These are phyloP conservation scores for Ogataea siamensis DNA, from an alignment of 805 yeast species.

Conservation along the genomic window DNA sequence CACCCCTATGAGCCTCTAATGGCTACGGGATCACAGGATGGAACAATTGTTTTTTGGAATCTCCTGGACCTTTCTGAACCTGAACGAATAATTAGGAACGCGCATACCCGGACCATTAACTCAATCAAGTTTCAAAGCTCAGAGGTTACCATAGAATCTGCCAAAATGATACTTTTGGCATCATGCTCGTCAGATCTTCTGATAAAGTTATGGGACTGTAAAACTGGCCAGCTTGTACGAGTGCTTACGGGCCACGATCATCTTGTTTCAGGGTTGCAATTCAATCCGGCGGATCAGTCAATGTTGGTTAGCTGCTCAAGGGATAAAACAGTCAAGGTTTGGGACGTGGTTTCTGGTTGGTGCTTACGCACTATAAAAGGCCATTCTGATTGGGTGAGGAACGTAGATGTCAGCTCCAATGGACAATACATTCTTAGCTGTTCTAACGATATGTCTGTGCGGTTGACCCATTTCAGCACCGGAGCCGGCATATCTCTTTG, in stretches of 20 bases:
- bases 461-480: conserved; percentile 61
- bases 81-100: conserved; percentile 55
- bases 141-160: conserved; percentile 28
- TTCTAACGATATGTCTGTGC: conserved; percentile 72
- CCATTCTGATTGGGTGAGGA: conserved; percentile 88
- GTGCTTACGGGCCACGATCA: conserved; percentile 86
- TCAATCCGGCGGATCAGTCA: conserved; percentile 45
- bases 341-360: conserved; percentile 71
- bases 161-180: conserved; percentile 38
- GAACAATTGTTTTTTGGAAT: conserved; percentile 73
- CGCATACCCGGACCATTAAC: conserved; percentile 73
- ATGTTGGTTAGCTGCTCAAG: conserved; percentile 61
- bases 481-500: conserved; percentile 68
- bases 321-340: conserved; percentile 56
- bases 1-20: conserved; percentile 74
- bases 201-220: conserved; percentile 71
- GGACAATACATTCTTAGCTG: conserved; percentile 68
- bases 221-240: conserved; percentile 35
- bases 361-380: conserved; percentile 65
- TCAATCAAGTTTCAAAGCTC: conserved; percentile 54
- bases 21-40: conserved; percentile 69
- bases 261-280: conserved; percentile 64
- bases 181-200: conserved; percentile 51
- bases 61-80: conserved; percentile 57
- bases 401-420: conserved; percentile 46